Conservation (phyloP, 2,329 filamentous ascomycete species). For the Alternaria gansuensis region DNA sequence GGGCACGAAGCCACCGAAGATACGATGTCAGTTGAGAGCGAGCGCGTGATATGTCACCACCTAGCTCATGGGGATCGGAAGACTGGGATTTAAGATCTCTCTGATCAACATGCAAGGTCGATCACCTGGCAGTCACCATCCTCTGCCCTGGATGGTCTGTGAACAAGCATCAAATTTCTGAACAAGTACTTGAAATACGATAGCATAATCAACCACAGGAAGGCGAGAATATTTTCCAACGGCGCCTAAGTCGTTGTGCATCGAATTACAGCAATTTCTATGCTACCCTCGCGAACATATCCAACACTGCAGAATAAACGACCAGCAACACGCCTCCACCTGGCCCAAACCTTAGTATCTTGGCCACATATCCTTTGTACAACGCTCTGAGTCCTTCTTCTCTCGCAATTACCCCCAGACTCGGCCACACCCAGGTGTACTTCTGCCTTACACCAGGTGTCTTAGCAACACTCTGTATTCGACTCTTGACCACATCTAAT, state of each 20-base stretch:
- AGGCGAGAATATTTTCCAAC: neutral
- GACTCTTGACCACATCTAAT: conserved; percentile 46
- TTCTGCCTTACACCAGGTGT: conserved; percentile 35
- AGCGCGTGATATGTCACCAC: neutral
- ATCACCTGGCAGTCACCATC: neutral
- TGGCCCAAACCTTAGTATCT: conserved; percentile 45
- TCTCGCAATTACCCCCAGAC: conserved; percentile 36
- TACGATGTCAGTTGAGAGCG: neutral
- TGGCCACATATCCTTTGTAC: conserved; percentile 46
- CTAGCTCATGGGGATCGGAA: neutral
- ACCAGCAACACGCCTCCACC: conserved; percentile 44
- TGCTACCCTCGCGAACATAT: conserved; percentile 31
- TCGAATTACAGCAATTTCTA: conserved; percentile 7
- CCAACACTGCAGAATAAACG: conserved; percentile 41
- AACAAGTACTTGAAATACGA: neutral
- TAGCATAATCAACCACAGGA: neutral
- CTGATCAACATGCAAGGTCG: neutral
- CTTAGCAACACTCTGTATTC: conserved; percentile 46
- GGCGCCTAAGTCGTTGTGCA: neutral
- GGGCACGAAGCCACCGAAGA: neutral
- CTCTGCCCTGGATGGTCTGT: neutral
- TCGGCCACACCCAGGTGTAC: conserved; percentile 46
- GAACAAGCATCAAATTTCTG: neutral
- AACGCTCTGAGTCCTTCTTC: conserved; percentile 42
- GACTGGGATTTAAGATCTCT: neutral